Conservation (phyloP, 1,284 basidiomycete species). For the Trametes hirsuta region DNA sequence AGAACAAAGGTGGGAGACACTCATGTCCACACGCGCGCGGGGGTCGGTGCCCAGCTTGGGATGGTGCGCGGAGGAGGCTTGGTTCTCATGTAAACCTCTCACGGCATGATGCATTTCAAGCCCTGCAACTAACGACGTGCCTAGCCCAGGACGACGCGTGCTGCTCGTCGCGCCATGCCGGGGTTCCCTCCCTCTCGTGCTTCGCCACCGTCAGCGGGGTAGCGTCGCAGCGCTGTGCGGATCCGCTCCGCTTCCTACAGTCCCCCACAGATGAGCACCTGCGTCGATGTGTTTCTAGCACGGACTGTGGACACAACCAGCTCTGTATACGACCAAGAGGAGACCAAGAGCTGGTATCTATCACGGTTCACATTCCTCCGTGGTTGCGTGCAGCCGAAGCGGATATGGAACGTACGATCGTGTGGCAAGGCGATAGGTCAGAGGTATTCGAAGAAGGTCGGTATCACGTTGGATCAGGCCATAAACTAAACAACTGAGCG, state of each 20-base stretch:
- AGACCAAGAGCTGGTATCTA: constrained; percentile 52
- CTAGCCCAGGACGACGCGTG: constrained; percentile 27
- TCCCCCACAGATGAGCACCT: constrained; percentile 21
- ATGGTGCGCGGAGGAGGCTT: constrained; percentile 59
- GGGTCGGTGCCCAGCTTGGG: constrained; percentile 38
- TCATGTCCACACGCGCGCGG: constrained; percentile 35
- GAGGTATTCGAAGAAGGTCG: constrained; percentile 75
- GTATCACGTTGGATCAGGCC: constrained; percentile 11
- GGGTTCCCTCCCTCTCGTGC: constrained; percentile 41
- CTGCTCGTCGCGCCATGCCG: constrained; percentile 8
- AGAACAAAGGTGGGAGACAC: constrained; percentile 50
- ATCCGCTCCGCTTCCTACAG: constrained; percentile 56
- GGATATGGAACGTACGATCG: constrained; percentile 38
- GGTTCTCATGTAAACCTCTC: constrained; percentile 36
- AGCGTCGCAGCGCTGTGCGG: constrained; percentile 46
- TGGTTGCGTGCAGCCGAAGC: constrained; percentile 12
- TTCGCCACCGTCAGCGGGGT: constrained; percentile 40
- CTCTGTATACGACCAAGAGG: constrained; percentile 51
- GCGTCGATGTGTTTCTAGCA: constrained; percentile 38
- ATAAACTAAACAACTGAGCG: background rate
- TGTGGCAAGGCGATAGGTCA: constrained; percentile 71
- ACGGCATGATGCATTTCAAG: background rate
- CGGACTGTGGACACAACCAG: constrained; percentile 40
- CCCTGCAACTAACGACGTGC: background rate
- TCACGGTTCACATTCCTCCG: constrained; percentile 38